phyloP scores from a whole-genome alignment of 768 basidiomycete genomes.

The Dentipellis sp. region DNA sequence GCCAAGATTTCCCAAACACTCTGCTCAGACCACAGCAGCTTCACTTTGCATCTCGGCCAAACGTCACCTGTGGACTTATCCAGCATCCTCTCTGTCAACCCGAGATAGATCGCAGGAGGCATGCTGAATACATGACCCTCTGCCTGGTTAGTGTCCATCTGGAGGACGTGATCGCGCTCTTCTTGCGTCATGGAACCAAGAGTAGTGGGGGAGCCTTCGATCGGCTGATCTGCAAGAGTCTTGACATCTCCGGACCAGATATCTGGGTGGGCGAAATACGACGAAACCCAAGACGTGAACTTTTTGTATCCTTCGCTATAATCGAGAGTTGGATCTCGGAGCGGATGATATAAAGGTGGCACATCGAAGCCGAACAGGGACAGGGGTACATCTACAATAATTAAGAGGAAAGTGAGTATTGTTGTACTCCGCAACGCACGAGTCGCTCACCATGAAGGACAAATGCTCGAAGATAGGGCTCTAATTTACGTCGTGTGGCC shows the following conservation, averaged over 20 bases:
- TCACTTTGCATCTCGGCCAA: not conserved
- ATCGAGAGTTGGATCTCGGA: not conserved
- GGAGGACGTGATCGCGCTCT: not conserved
- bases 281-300: not conserved
- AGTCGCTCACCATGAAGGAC: not conserved
- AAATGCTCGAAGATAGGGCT: not conserved
- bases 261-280: not conserved
- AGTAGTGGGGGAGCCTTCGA: not conserved
- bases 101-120: not conserved
- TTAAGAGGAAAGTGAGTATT: not conserved
- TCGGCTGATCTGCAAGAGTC: not conserved
- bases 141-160: not conserved
- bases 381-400: not conserved
- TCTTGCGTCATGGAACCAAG: not conserved
- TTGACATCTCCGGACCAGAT: not conserved
- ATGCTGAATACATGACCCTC: not conserved
- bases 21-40: not conserved
- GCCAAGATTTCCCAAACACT: not conserved
- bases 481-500: not conserved
- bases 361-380: not conserved
- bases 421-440: not conserved
- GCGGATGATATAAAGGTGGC: not conserved
- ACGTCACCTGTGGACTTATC: not conserved
- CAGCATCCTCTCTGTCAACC: not conserved
- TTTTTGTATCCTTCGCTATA: not conserved